These are phyloP conservation scores for Combretum micranthum DNA, from an alignment of 345 rosid genomes.

Conservation along the genomic window DNA sequence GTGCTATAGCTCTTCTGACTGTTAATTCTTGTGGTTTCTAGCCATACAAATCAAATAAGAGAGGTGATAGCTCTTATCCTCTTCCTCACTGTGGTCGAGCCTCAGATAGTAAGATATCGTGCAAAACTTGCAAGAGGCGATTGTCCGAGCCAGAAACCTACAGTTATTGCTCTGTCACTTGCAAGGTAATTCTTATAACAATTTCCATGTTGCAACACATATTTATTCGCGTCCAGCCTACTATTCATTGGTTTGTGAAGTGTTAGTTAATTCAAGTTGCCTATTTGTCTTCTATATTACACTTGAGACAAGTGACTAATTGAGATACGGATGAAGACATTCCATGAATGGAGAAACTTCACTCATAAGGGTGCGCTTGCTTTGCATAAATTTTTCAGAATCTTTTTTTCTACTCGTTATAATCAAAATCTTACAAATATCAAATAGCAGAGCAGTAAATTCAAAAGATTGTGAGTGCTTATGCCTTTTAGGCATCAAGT, in stretches of 20 bases:
- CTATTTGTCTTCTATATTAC: too few relatives aligned
- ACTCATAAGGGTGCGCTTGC: too few relatives aligned
- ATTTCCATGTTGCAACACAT: neutral
- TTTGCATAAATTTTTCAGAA: too few relatives aligned
- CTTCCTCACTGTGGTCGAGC: conserved; percentile 31
- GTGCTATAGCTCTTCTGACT: neutral
- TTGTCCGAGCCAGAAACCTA: conserved; percentile 24
- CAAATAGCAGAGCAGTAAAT: neutral
- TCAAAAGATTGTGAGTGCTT: neutral
- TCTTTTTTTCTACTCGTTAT: too few relatives aligned
- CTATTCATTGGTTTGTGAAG: too few relatives aligned
- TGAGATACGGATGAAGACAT: too few relatives aligned
- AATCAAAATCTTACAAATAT: neutral
- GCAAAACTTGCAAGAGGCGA: conserved; percentile 26
- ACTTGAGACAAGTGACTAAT: too few relatives aligned
- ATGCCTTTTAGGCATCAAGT: too few relatives aligned
- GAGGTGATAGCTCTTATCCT: conserved; percentile 34
- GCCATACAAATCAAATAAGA: conserved; percentile 44
- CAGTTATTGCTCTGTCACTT: conserved; percentile 33
- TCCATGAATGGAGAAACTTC: too few relatives aligned
- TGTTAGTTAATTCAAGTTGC: too few relatives aligned
- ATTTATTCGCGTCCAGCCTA: neutral
- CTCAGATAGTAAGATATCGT: conserved; percentile 8
- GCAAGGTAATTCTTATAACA: conserved; percentile 25
- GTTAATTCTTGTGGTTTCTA: conserved; percentile 4